Evolutionary conservation across 352 stramenopile species (phyloP).

Genomic region (Phytopythium sindhum): DNA sequence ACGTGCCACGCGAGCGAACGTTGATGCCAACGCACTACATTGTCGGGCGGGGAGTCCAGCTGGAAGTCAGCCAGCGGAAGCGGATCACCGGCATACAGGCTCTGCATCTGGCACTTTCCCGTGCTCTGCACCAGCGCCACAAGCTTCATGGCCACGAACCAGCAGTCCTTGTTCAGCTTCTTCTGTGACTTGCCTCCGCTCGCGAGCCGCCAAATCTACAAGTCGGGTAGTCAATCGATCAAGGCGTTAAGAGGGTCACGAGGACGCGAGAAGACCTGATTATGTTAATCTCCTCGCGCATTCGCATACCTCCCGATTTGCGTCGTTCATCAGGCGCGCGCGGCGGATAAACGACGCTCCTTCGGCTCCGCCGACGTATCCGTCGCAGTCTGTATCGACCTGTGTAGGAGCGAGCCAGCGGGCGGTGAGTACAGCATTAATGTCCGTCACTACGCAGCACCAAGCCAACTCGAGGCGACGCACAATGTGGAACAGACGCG

Average conservation of each 20-base stretch:
- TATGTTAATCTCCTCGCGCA: not conserved
- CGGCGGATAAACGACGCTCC: slow-evolving; percentile 80
- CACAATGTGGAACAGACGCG: slow-evolving; percentile 83
- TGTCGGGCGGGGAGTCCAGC: slow-evolving; percentile 74
- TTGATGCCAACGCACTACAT: slow-evolving; percentile 38
- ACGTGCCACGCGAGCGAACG: not conserved
- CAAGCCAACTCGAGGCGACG: slow-evolving; percentile 4
- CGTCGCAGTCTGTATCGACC: slow-evolving; percentile 79
- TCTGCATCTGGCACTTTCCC: slow-evolving; percentile 81
- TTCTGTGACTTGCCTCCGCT: slow-evolving; percentile 87
- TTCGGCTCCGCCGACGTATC: slow-evolving; percentile 68
- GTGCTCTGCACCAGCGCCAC: slow-evolving; percentile 84
- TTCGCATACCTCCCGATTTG: slow-evolving; percentile 65
- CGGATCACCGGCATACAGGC: slow-evolving; percentile 67
- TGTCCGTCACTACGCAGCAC: not conserved
- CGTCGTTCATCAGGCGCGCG: slow-evolving; percentile 75
- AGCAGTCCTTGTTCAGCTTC: slow-evolving; percentile 86
- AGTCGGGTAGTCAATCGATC: not conserved
- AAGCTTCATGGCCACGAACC: slow-evolving; percentile 90
- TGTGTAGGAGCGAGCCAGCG: slow-evolving; percentile 12
- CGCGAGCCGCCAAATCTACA: slow-evolving; percentile 80
- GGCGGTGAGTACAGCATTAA: not conserved
- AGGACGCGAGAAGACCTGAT: not conserved
- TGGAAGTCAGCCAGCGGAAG: slow-evolving; percentile 79
- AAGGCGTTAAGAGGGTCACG: not conserved